Evolutionary conservation across 2,329 filamentous ascomycete genomes (phyloP), one percentile per base, ranked within the genome.

Genomic region (Aureobasidium sp.): DNA sequence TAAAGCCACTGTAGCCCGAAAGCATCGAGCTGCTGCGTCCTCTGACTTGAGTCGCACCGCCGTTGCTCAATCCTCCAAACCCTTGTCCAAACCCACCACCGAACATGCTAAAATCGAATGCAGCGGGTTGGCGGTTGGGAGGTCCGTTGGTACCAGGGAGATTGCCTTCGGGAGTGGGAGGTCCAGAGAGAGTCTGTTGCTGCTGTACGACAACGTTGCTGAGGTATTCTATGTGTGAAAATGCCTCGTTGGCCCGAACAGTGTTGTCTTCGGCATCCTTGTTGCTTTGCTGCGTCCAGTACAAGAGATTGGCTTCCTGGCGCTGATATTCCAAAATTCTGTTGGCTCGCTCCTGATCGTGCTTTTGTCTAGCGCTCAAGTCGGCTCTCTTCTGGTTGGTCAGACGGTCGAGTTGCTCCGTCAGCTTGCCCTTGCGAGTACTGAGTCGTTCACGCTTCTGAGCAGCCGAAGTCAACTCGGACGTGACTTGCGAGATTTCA

Each of bases 371-470:
- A 38, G 69, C 70, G 57, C 66, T 68, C 65, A 69, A 65, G 42
- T 71, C 67, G 21, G 74, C 84, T 59, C 83, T 85, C 70, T 88
- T 88, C 66, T 87, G 87, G 66, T 87, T 84, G 25, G 81, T 79
- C 66, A 91, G 85, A 66, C 85, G 84, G 60, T 85, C 84, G 65
- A 88, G 81, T 71, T 91, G 88, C 65, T 83, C 85, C 65, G 87
- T 84, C 25, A 90, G 83, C 75, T 89, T 89, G 69, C 81, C 79
- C 66, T 89, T 86, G 54, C 88, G 85, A 27, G 82, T 79, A 60
- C 84, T 82, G 43, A 90, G 84, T 74, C 88, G 88, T 75, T 89
- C 89, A 53, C 83, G 81, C 71, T 89, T 89, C 60, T 84, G 82
- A 68, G 85, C 81, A 31, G 86, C 76, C 64, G 80, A 79, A 21